Percentiles rank a stretch among this genome's conserved stretches.
phyloP scores from a whole-genome alignment of 805 yeast species.

The Saturnispora mendoncae region DNA sequence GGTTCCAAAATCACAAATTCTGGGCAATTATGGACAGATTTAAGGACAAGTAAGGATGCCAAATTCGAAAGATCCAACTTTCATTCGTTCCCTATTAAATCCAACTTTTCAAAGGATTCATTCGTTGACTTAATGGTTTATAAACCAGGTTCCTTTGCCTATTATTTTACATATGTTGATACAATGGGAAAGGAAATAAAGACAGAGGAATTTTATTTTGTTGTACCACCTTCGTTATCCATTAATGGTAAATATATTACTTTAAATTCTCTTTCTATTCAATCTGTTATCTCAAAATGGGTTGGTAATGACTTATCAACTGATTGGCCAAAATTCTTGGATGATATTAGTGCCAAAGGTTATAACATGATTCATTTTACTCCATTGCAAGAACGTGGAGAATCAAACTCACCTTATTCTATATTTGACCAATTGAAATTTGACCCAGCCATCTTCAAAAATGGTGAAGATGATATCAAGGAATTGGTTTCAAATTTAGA shows the following conservation, averaged over 20 bases:
- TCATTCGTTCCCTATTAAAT: conserved; percentile 39
- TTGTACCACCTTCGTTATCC: conserved; percentile 67
- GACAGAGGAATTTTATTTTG: conserved; percentile 50
- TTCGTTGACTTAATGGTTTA: conserved; percentile 51
- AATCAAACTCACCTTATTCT: conserved; percentile 87
- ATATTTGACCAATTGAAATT: conserved; percentile 76
- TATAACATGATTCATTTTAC: conserved; percentile 96
- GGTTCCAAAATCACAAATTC: conserved; percentile 64
- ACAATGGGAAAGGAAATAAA: conserved; percentile 22
- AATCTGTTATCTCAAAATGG: conserved; percentile 87
- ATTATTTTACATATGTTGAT: conserved; percentile 51
- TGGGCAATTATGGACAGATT: conserved; percentile 67
- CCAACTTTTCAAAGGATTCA: conserved; percentile 59
- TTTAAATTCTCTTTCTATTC: conserved; percentile 70
- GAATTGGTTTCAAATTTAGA: conserved; percentile 42
- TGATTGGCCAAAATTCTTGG: conserved; percentile 62
- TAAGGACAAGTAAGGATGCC: conserved; percentile 38
- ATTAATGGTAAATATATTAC: conserved; percentile 51
- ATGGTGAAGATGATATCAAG: conserved; percentile 44
- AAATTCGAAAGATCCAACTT: conserved; percentile 51
- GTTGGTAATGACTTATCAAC: conserved; percentile 49
- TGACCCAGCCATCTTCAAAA: conserved; percentile 56
- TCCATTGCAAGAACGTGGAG: conserved; percentile 85
- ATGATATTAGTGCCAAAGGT: conserved; percentile 58
- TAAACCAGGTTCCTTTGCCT: conserved; percentile 73